Base-by-base conservation (phyloP, 2,329 filamentous ascomycete genomes). In the Claviceps maximensis region DNA sequence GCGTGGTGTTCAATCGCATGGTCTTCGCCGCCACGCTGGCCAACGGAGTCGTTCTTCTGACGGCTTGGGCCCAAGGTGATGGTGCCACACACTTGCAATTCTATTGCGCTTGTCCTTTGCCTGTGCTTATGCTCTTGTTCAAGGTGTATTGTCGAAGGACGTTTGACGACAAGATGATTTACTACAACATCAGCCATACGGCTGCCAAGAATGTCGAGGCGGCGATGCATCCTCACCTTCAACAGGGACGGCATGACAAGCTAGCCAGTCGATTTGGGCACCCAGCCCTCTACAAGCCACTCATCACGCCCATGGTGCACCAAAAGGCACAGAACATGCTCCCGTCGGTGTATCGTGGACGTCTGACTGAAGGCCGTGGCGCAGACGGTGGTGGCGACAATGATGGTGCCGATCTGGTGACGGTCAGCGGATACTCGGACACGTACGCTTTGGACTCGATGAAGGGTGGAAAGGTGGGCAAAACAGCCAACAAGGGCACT, bases 241-340 rank as follows among this genome's bases (percentile, higher is more conserved):
- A 29, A 50, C 72, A 74, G 17, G 65, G 73, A 65, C 80, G 77
- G 61, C 83, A 69, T 64, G 89, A 85, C 67, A 85, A 79, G 61
- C 78, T 89, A 53, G 85, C 79, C 55, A 82, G 82, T 25, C 79
- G 87, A 27, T 98, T 96, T 64, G 90, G 89, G 2, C 89, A 98
- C 65, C 93, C 91, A 1, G 89, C 87, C 4, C 76, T 97, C 17
- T 95, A 93, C 73, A 87, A 86, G 67, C 85, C 87, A 3, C 76
- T 97, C 21, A 90, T 91, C 60, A 95, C 89, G 0, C 91, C 91
- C 2, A 96, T 97, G 90, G 91, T 97, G 3, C 86, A 94, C 61
- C 86, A 88, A 52, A 95, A 87, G 68, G 88, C 89, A 2, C 87
- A 93, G 62, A 89, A 93, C 55, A 77, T 93, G 42, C 77, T 98